phyloP scores from a whole-genome alignment of 345 rosid genomes.

The Lenwebbia sp. region DNA sequence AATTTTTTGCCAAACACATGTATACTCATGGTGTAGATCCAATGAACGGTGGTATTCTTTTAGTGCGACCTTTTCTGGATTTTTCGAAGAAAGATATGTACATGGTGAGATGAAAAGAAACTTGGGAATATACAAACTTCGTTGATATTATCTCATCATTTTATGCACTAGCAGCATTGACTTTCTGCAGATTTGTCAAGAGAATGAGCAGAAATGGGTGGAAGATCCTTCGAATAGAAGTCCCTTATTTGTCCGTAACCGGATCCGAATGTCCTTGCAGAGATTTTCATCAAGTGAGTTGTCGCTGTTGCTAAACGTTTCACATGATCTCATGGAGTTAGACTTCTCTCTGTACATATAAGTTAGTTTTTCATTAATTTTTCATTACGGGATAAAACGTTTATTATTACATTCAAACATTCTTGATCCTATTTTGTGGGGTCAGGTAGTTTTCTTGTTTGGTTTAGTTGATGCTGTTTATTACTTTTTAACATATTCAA shows the following conservation, averaged over 20 bases:
- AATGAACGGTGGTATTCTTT: constrained; percentile 35
- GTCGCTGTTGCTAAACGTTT: neutral
- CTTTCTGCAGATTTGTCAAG: constrained; percentile 55
- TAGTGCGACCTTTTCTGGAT: constrained; percentile 74
- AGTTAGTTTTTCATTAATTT: neutral
- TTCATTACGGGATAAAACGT: neutral
- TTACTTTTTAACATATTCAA: neutral
- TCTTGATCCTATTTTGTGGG: neutral
- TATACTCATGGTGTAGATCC: constrained; percentile 17
- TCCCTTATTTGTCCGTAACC: constrained; percentile 62
- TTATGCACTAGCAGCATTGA: neutral
- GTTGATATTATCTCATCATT: neutral
- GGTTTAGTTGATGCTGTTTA: neutral
- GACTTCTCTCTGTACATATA: neutral
- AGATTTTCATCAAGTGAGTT: constrained; percentile 52
- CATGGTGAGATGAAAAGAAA: constrained; percentile 28
- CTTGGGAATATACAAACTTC: neutral
- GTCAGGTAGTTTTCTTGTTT: neutral
- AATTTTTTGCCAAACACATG: constrained; percentile 31
- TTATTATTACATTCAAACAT: neutral
- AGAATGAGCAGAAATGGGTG: constrained; percentile 46
- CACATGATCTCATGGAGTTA: neutral
- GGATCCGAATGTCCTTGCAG: constrained; percentile 66
- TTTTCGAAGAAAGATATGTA: constrained; percentile 78
- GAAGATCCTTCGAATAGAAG: constrained; percentile 87